These are phyloP conservation scores for Trichoderma koningiopsis DNA, from an alignment of 2,329 filamentous ascomycete genomes.

Conservation along the genomic window DNA sequence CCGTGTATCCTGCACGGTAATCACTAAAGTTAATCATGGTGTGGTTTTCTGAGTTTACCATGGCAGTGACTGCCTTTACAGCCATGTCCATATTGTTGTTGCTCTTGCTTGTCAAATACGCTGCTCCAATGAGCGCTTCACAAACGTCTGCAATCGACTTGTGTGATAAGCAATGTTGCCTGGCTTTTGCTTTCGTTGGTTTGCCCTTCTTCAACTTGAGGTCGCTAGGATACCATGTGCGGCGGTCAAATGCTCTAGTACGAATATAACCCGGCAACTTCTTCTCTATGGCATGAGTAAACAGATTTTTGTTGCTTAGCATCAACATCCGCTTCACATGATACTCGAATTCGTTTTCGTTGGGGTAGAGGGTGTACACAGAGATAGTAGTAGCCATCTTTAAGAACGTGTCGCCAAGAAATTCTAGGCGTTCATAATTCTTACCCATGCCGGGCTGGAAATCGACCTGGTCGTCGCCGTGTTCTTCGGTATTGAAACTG, in stretches of 20 bases:
- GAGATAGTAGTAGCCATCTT: constrained; percentile 96
- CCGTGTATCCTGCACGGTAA: constrained; percentile 69
- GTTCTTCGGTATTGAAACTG: constrained; percentile 78
- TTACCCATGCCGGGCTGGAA: constrained; percentile 85
- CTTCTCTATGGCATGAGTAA: constrained; percentile 70
- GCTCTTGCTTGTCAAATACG: constrained; percentile 56
- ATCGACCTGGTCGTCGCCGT: constrained; percentile 67
- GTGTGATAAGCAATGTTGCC: constrained; percentile 77
- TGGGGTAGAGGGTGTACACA: constrained; percentile 74
- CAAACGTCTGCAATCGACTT: constrained; percentile 95
- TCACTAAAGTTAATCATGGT: constrained; percentile 69
- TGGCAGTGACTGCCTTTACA: constrained; percentile 63
- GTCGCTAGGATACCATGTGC: constrained; percentile 81
- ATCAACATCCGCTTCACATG: constrained; percentile 90
- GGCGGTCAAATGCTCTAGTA: constrained; percentile 77
- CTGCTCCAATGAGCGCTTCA: constrained; percentile 89
- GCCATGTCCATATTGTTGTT: constrained; percentile 57
- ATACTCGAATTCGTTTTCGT: constrained; percentile 80
- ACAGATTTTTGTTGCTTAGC: constrained; percentile 88
- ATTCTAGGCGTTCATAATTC: constrained; percentile 94
- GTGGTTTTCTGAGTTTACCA: constrained; percentile 73
- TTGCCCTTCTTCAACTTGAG: constrained; percentile 76
- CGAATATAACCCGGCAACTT: constrained; percentile 75
- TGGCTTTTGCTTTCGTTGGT: constrained; percentile 46
- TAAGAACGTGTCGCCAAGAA: constrained; percentile 88